Base-by-base conservation (phyloP, 2,329 filamentous ascomycete genomes). In the Xylaria arbuscula region DNA sequence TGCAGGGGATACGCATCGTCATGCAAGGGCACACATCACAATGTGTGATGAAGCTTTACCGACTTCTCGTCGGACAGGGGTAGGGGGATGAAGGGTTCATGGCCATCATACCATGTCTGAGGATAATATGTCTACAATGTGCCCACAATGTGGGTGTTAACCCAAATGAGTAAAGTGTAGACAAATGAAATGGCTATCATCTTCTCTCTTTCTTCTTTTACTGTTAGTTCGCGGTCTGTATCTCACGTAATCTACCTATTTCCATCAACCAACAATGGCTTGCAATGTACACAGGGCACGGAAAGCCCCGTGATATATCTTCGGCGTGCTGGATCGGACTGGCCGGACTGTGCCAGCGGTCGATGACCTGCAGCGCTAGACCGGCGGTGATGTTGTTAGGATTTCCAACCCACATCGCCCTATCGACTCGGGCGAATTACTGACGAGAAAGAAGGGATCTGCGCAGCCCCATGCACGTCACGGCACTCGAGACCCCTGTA, bases 401-500 rank as follows among this genome's bases (percentile, higher is more conserved):
- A 24, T 13, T 42, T 17, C 10, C 22, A 40, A 28, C 38, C 55
- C 38, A 63, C 32, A 57, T 24, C 32, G 42, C 24, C 17, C 24
- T 34, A 42, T 45, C 10, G 54, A 42, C 22, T 32, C 8, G 45
- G 36, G 17, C 64, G 58, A 66, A 51, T 55, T 42, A 55, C 7
- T n/a, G 50, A 15, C 13, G 50, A 53, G 36, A 48, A 50, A 48
- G 50, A 38, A 40, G 40, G 10, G 68, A 70, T 70, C 68, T 48
- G 24, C 68, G n/a, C 24, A 45, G 65, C 32, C 58, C 60, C 64
- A 62, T 48, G 57, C 48, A 38, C 56, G 58, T 69, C 60, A 54
- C 63, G 59, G 63, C 42, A 63, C 55, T 59, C 36, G 17, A n/a
- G n/a, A 60, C 40, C 64, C 67, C 51, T 60, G 67, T 36, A 55